Evolutionary conservation across 805 yeast genomes (phyloP), one percentile per base, ranked within the genome.

Genomic region (Sungouiella blattae): DNA sequence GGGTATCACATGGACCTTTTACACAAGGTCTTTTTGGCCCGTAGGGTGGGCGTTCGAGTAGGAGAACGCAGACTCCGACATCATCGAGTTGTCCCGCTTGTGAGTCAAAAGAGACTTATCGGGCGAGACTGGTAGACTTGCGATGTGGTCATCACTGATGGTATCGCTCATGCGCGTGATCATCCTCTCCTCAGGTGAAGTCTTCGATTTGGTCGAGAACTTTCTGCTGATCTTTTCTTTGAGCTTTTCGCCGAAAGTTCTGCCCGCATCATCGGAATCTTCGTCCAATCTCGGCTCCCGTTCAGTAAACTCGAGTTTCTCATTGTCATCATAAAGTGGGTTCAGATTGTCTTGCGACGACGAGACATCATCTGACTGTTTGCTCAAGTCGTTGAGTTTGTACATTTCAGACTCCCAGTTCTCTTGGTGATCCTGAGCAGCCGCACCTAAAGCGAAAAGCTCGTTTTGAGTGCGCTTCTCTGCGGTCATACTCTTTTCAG

Each of bases 371-470:
- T 32, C 32, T 1, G 44, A 32, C 4, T 34, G 30, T n/a, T 7
- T 15, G 18, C 32, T 38, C 33, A 50, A 26, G 17, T 64, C 70
- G 37, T 64, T 64, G 44, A 75, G 57, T 32, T 67, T 66, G 54
- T 68, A 69, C 75, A 81, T 75, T 53, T 82, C 82, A 28, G 69
- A 62, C 45, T 83, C 88, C 88, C 93, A 83, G 73, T 28, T 69
- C 74, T 46, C 79, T 75, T 57, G 86, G 95, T 43, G 86, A 87
- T 40, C 50, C 28, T 47, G 46, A 1, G 53, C 53, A 2, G 53
- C 51, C 4, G 44, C 50, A 12, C 53, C 53, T 30, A 48, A 39
- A 5, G 53, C 53, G 21, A 43, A 26, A 30, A 48, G 44, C 35
- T 48, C 53, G 28, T 48, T 46, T 14, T 44, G 36, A 4, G 44